Conservation (phyloP, 352 stramenopile genomes). For the Globisporangium barbulae region DNA sequence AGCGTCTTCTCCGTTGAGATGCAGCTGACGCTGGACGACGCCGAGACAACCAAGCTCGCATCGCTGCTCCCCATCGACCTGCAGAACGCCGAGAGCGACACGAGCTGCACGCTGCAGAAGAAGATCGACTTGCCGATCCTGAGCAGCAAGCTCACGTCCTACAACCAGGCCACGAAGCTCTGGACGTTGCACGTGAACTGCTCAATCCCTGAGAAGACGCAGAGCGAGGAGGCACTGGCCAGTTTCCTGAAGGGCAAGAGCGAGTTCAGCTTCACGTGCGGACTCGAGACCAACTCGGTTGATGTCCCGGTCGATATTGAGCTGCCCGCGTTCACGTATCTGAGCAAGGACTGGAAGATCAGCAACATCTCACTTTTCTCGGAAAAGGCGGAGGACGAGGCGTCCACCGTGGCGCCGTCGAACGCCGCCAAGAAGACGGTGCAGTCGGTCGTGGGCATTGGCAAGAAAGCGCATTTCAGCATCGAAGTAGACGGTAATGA, state of each 20-base stretch:
- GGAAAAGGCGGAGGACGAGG: background rate
- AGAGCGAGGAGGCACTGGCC: slow-evolving; percentile 8
- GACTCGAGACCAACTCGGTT: slow-evolving; percentile 13
- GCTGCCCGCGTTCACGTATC: slow-evolving; percentile 19
- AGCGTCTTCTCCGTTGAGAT: slow-evolving; percentile 17
- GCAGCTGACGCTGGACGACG: slow-evolving; percentile 16
- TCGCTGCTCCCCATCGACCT: slow-evolving; percentile 11
- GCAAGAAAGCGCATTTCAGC: slow-evolving; percentile 11
- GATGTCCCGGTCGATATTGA: slow-evolving; percentile 16
- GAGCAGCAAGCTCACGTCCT: slow-evolving; percentile 17
- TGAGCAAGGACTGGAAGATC: slow-evolving; percentile 19
- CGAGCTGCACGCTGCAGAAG: slow-evolving; percentile 20
- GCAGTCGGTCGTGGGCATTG: slow-evolving; percentile 10
- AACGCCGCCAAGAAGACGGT: slow-evolving; percentile 1
- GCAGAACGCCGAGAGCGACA: slow-evolving; percentile 14
- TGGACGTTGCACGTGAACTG: slow-evolving; percentile 23
- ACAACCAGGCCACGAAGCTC: slow-evolving; percentile 9
- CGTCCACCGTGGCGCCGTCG: slow-evolving; percentile 13
- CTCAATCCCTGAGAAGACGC: slow-evolving; percentile 15
- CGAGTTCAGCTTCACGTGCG: slow-evolving; percentile 18
- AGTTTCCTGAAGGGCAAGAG: slow-evolving; percentile 9
- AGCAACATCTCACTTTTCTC: slow-evolving; percentile 18
- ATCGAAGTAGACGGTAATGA: slow-evolving; percentile 16
- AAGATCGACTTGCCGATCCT: slow-evolving; percentile 15
- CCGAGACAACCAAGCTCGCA: slow-evolving; percentile 10